These are phyloP conservation scores for Penicillium sp. DNA, from an alignment of 2,329 filamentous ascomycete species.

Conservation along the genomic window DNA sequence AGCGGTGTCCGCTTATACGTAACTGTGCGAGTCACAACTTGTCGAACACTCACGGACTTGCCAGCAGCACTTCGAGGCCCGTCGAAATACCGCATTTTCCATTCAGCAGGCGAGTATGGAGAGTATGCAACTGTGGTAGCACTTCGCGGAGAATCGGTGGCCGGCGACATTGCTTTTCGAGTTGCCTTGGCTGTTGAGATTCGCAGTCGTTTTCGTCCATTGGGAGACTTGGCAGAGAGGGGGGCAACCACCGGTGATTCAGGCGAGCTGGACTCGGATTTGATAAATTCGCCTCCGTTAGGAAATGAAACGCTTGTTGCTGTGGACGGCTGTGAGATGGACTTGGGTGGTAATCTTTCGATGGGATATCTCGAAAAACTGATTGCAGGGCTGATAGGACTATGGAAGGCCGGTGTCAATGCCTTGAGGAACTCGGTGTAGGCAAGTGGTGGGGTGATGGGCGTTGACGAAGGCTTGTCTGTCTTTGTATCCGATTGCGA, in stretches of 20 bases:
- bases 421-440: constrained; percentile 92
- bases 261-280: constrained; percentile 56
- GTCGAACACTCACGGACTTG: constrained; percentile 67
- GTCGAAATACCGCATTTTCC: constrained; percentile 65
- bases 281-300: constrained; percentile 50
- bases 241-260: constrained; percentile 58
- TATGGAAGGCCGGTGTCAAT: constrained; percentile 66
- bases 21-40: constrained; percentile 91
- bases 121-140: constrained; percentile 56
- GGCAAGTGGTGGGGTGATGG: constrained; percentile 83
- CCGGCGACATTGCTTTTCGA: constrained; percentile 62
- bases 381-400: constrained; percentile 58
- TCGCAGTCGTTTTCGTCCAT: constrained; percentile 58
- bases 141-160: constrained; percentile 66
- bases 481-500: constrained; percentile 64
- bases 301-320: constrained; percentile 42
- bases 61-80: constrained; percentile 58
- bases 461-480: constrained; percentile 62
- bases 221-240: constrained; percentile 55
- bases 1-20: constrained; percentile 76
- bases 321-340: constrained; percentile 37
- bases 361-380: constrained; percentile 45
- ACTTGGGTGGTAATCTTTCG: constrained; percentile 24
- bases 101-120: constrained; percentile 78
- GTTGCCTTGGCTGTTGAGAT: constrained; percentile 59